Evolutionary conservation across 441 rosid species (phyloP).

Genomic region (Adansonia gregorii): DNA sequence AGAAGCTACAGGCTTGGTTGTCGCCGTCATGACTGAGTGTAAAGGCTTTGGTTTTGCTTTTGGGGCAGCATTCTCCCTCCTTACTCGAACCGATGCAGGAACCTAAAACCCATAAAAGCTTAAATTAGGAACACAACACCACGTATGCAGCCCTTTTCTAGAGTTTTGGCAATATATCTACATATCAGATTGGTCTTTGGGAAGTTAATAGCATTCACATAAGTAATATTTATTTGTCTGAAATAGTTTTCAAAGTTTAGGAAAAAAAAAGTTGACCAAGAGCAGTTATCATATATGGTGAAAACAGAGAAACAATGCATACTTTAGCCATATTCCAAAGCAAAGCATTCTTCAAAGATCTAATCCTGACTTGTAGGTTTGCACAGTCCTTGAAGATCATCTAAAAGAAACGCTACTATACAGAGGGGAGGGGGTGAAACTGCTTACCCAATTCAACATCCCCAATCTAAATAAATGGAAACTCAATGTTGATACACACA

Average conservation of each 20-base stretch:
- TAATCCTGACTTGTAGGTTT: background rate
- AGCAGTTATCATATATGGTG: background rate
- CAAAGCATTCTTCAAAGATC: background rate
- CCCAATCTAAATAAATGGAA: background rate
- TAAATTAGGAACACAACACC: background rate
- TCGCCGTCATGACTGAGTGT: conserved; percentile 35
- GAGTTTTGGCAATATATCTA: background rate
- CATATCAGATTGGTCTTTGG: background rate
- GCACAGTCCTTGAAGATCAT: background rate
- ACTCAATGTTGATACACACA: background rate
- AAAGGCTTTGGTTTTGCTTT: conserved; percentile 74
- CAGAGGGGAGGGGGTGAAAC: background rate
- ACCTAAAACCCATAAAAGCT: conserved; percentile 62
- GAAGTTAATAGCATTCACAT: background rate
- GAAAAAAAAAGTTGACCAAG: background rate
- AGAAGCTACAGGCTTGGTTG: conserved; percentile 48
- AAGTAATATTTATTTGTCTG: background rate
- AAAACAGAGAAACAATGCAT: background rate
- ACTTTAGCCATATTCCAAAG: background rate
- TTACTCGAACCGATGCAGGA: conserved; percentile 89
- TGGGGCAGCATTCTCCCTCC: conserved; percentile 69
- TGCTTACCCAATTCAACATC: conserved; percentile 1
- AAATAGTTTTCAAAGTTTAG: background rate
- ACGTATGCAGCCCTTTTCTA: background rate
- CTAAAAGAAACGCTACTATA: background rate